Evolutionary conservation across 768 basidiomycete genomes (phyloP).

Genomic region (Clitopilus passeckerianus): DNA sequence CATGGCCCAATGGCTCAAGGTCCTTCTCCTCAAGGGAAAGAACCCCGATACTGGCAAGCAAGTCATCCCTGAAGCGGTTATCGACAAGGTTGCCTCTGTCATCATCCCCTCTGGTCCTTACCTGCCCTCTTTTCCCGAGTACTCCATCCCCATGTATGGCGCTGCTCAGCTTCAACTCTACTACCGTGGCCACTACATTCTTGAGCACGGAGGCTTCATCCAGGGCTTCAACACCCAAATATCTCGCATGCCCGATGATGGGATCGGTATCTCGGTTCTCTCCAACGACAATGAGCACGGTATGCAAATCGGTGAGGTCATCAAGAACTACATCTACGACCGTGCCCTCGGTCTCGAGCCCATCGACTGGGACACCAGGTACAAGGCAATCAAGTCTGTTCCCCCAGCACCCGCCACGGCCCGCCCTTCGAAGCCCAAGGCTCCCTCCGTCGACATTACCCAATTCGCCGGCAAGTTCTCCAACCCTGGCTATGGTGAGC

Average conservation of each 20-base stretch:
- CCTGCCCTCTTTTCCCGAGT: conserved; percentile 9
- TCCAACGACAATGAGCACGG: conserved; percentile 20
- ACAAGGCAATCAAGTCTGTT: neutral
- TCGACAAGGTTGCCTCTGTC: conserved; percentile 17
- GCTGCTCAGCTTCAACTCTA: conserved; percentile 33
- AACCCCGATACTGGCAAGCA: conserved; percentile 15
- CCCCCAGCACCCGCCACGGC: conserved; percentile 1
- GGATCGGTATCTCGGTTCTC: conserved; percentile 21
- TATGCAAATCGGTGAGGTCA: conserved; percentile 7
- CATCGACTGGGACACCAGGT: conserved; percentile 20
- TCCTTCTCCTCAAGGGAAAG: conserved; percentile 18
- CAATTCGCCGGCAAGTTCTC: conserved; percentile 11
- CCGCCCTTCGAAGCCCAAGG: conserved; percentile 9
- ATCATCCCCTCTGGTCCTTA: conserved; percentile 16
- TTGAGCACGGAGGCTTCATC: conserved; percentile 12
- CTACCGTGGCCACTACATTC: conserved; percentile 33
- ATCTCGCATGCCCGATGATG: conserved; percentile 8
- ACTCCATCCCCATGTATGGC: conserved; percentile 17
- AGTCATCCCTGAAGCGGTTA: conserved; percentile 18
- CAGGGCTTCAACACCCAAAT: conserved; percentile 11
- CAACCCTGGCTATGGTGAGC: conserved; percentile 11
- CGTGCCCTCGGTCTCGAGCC: conserved; percentile 12
- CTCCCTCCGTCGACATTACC: conserved; percentile 8
- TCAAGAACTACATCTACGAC: conserved; percentile 20
- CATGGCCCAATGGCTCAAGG: conserved; percentile 24